phyloP scores from a whole-genome alignment of 192 early-diverging fungal genomes.

The Linnemannia schmuckeri region DNA sequence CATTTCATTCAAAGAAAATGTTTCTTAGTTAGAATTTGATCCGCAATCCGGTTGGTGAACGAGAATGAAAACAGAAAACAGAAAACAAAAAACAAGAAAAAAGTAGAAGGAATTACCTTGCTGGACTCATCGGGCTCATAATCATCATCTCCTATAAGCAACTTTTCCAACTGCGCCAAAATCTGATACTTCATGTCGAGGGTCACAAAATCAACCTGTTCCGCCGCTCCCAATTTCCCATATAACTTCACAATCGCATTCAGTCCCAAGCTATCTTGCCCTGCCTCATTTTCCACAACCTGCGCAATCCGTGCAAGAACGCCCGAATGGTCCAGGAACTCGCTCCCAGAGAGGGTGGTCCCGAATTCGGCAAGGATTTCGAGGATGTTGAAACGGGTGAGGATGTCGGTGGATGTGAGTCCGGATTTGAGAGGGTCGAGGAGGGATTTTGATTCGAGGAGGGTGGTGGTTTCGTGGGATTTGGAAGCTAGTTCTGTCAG shows the following conservation, averaged over 20 bases:
- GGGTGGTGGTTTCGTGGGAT: background rate
- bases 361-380: conserved; percentile 48
- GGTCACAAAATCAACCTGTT: conserved; percentile 12
- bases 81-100: background rate
- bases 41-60: background rate
- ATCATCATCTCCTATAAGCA: conserved; percentile 23
- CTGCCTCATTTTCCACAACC: conserved; percentile 19
- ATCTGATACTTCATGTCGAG: conserved; percentile 52
- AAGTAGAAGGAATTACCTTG: background rate
- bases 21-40: no score
- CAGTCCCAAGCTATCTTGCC: conserved; percentile 20
- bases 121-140: conserved; percentile 24
- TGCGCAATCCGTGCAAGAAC: conserved; percentile 17
- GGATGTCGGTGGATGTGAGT: conserved; percentile 20
- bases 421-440: conserved; percentile 31
- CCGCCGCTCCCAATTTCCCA: conserved; percentile 34
- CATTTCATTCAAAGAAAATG: background rate
- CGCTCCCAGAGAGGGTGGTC: conserved; percentile 23
- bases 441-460: conserved; percentile 1
- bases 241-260: conserved; percentile 41
- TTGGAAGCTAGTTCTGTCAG: conserved; percentile 18
- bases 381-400: conserved; percentile 48
- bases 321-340: conserved; percentile 34
- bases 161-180: conserved; percentile 27
- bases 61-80: background rate